These are phyloP conservation scores for Fusarium nurragi DNA, from an alignment of 2,329 filamentous ascomycete genomes.

Conservation along the genomic window DNA sequence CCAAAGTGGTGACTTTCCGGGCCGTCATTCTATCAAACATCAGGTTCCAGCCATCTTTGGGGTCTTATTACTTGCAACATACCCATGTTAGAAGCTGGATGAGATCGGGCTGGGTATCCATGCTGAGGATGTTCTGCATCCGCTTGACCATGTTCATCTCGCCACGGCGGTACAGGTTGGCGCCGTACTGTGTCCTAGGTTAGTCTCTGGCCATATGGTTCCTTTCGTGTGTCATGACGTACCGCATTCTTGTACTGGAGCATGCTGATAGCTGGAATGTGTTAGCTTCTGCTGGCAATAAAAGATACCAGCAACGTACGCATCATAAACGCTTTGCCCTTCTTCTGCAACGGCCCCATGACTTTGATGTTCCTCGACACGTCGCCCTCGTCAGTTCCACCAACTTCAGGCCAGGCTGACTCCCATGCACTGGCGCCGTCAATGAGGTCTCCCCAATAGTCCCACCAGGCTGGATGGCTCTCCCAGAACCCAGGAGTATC, in stretches of 20 bases:
- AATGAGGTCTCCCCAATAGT: neutral
- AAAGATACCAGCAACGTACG: neutral
- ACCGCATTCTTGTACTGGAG: neutral
- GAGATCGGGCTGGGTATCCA: neutral
- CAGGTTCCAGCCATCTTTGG: neutral
- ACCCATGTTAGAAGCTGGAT: neutral
- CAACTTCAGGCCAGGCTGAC: neutral
- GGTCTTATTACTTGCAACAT: neutral
- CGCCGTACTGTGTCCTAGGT: neutral
- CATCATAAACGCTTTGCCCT: neutral
- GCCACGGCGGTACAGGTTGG: neutral
- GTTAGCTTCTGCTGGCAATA: neutral
- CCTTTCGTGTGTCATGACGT: neutral
- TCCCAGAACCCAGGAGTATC: neutral
- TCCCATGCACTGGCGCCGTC: neutral
- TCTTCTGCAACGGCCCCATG: neutral
- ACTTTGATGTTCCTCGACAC: neutral
- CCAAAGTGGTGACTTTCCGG: neutral
- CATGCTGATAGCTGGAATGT: neutral
- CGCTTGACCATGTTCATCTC: neutral
- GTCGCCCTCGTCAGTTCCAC: neutral
- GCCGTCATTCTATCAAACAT: neutral
- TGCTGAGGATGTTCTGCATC: neutral
- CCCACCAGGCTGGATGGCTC: neutral
- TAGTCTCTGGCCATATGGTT: too few relatives aligned